These are phyloP conservation scores for Pulveroboletus sp. DNA, from an alignment of 768 basidiomycete genomes.

Conservation along the genomic window DNA sequence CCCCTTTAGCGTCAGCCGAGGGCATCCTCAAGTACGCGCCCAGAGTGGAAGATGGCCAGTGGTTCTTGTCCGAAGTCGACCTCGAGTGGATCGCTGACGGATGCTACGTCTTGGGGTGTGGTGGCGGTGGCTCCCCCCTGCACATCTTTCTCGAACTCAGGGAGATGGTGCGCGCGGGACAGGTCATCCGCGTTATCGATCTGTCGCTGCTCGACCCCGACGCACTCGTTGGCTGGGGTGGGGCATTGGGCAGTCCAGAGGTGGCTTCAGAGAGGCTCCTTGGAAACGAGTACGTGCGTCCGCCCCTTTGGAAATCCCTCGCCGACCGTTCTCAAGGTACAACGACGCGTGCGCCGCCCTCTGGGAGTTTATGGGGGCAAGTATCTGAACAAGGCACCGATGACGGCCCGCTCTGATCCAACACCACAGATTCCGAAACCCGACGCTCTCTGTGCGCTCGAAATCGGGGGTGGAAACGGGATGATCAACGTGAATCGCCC, in stretches of 20 bases:
- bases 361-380: slow-evolving; percentile 28
- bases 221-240: slow-evolving; percentile 39
- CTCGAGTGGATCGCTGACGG: slow-evolving; percentile 61
- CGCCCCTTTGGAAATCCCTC: background rate
- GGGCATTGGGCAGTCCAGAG: slow-evolving; percentile 42
- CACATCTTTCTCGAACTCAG: slow-evolving; percentile 47
- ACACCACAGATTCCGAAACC: slow-evolving; percentile 28
- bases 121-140: slow-evolving; percentile 60
- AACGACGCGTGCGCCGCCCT: slow-evolving; percentile 31
- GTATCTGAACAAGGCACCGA: background rate
- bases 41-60: slow-evolving; percentile 37
- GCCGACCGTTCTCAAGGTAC: slow-evolving; percentile 21
- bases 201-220: slow-evolving; percentile 40
- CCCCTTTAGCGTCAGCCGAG: slow-evolving; percentile 12
- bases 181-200: slow-evolving; percentile 43
- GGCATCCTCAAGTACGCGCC: slow-evolving; percentile 37
- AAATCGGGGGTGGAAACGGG: slow-evolving; percentile 45
- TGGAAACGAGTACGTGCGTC: slow-evolving; percentile 33
- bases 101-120: slow-evolving; percentile 58
- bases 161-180: slow-evolving; percentile 50
- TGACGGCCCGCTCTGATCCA: slow-evolving; percentile 3
- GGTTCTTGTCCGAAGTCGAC: slow-evolving; percentile 45
- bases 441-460: slow-evolving; percentile 34
- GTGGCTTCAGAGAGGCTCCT: slow-evolving; percentile 36
- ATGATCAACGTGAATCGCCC: slow-evolving; percentile 36